Base-by-base conservation (phyloP, 192 early-diverging fungal genomes). In the Coemansia sp. region DNA sequence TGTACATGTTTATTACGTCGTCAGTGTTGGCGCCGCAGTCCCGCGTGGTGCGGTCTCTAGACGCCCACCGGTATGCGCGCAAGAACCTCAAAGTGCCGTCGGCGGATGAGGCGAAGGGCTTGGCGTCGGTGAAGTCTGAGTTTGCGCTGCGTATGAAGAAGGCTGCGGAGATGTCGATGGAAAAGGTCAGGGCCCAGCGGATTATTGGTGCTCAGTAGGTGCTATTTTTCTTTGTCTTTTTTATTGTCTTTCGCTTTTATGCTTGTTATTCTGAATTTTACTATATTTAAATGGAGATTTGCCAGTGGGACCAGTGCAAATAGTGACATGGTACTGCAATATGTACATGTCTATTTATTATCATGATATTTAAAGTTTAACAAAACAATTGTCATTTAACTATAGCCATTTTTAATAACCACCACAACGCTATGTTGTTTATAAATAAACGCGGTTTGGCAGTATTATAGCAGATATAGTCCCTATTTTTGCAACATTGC, bases 1-100 rank as follows among this genome's bases (percentile, higher is more conserved):
- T 93, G 58, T 89, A 85, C 64, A 85, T 90, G 70, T 97, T 97
- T 71, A 88, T 95, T 52, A 85, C 84, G 2, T 75, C 89, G 51
- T 76, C 82, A 45, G 75, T 85, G 41, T 75, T 92, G 58, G 92
- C 91, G 4, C 93, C 94, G 38, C 92, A 93, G 83, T 89, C 87
- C 35, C 91, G 92, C 24, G 89, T 92, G 7, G 85, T 86, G 20
- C 87, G 92, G 51, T 73, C 82, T 10, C 81, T 88, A 24, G 84
- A 88, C 53, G 89, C 89, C 35, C 90, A 91, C 66, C 85, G 87
- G 61, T 71, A 85, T 52, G 91, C 89, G 2, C 89, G 92, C 48
- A 83, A 86, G 80, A 81, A 86, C 74, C 76, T 90, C 52, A 78
- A 71, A 65, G 68, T 81, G 27, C 78, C 77, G 20, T 55, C 53